phyloP scores from a whole-genome alignment of 1,284 basidiomycete species.

The Vanrija pseudolonga region DNA sequence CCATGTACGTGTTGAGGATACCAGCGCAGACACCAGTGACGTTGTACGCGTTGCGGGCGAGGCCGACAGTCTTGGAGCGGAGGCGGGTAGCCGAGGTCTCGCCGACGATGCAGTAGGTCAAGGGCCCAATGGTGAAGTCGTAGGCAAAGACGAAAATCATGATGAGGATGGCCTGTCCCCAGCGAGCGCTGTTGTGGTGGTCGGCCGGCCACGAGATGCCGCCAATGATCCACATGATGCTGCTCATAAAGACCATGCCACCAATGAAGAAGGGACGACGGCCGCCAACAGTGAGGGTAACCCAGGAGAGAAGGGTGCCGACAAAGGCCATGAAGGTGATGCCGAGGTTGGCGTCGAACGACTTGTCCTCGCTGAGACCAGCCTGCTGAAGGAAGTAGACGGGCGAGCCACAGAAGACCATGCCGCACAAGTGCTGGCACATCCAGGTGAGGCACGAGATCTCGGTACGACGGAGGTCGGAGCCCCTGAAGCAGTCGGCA shows the following conservation, averaged over 20 bases:
- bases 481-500: slow-evolving; percentile 49
- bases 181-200: slow-evolving; percentile 1
- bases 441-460: slow-evolving; percentile 47
- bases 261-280: slow-evolving; percentile 51
- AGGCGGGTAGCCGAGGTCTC: slow-evolving; percentile 50
- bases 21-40: slow-evolving; percentile 19
- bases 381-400: slow-evolving; percentile 20
- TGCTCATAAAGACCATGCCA: slow-evolving; percentile 47
- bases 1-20: slow-evolving; percentile 19
- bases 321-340: slow-evolving; percentile 45
- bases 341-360: slow-evolving; percentile 35
- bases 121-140: slow-evolving; percentile 30
- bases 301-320: slow-evolving; percentile 49
- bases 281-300: slow-evolving; percentile 33
- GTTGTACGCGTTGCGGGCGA: slow-evolving; percentile 51
- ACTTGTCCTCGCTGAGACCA: slow-evolving; percentile 34
- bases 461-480: slow-evolving; percentile 50
- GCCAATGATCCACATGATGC: slow-evolving; percentile 51
- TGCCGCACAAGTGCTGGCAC: slow-evolving; percentile 42
- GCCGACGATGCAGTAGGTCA: slow-evolving; percentile 43
- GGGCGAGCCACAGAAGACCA: slow-evolving; percentile 35
- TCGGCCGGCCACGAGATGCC: slow-evolving; percentile 17
- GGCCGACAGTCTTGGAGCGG: slow-evolving; percentile 52
- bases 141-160: slow-evolving; percentile 24
- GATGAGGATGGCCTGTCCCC: slow-evolving; percentile 20